Evolutionary conservation across 2,329 filamentous ascomycete genomes (phyloP).

Genomic region (Monilinia aucupariae): DNA sequence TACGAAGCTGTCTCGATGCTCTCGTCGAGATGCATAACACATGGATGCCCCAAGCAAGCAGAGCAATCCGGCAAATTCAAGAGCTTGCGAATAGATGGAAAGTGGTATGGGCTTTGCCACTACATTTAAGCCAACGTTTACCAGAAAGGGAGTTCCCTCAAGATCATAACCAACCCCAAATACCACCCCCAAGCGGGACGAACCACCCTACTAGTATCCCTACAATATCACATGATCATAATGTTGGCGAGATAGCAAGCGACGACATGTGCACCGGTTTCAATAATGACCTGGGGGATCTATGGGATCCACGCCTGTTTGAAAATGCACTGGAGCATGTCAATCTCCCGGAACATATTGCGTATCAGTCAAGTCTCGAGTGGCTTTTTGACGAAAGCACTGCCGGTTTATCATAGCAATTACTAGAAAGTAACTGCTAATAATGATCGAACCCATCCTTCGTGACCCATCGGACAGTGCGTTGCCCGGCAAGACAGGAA

Average conservation of each 20-base stretch:
- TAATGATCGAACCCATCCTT: neutral
- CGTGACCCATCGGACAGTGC: neutral
- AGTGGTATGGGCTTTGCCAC: neutral
- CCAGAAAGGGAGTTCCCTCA: neutral
- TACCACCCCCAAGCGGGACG: no score
- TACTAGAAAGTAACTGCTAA: no score
- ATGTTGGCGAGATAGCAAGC: neutral
- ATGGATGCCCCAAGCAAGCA: constrained; percentile 1
- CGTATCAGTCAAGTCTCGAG: constrained; percentile 6
- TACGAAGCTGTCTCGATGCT: neutral
- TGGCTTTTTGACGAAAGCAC: constrained; percentile 1
- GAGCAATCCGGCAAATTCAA: neutral
- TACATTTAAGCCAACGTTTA: neutral
- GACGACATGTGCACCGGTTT: neutral
- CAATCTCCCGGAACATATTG: neutral
- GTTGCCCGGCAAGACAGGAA: neutral
- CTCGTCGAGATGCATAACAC: neutral
- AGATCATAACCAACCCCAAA: neutral
- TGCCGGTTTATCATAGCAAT: neutral
- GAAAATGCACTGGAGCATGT: constrained; percentile 5
- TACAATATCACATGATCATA: neutral
- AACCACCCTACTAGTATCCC: neutral
- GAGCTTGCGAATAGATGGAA: constrained; percentile 2
- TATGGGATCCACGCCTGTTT: constrained; percentile 1
- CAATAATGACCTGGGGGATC: neutral